Conservation (phyloP, 495 filamentous ascomycete species). For the Cudoniella acicularis region DNA sequence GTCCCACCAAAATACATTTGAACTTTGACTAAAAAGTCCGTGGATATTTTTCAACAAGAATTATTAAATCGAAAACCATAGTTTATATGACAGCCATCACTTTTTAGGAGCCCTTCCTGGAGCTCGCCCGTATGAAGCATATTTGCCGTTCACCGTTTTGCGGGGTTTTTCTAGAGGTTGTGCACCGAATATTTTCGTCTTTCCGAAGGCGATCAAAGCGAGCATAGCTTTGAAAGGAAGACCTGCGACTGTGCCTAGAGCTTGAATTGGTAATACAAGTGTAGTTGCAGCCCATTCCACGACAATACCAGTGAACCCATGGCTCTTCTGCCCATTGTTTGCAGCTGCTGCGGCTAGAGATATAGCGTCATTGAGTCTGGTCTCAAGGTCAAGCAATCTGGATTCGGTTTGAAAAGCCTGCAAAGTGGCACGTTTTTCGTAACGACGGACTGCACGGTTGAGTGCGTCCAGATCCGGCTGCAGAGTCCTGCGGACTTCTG, state of each 20-base stretch:
- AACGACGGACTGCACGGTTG: slow-evolving; percentile 85
- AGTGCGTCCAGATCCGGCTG: slow-evolving; percentile 86
- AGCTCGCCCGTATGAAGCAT: slow-evolving; percentile 5
- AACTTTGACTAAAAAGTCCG: background rate
- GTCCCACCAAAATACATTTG: background rate
- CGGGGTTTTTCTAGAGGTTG: slow-evolving; percentile 2
- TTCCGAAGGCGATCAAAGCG: slow-evolving; percentile 18
- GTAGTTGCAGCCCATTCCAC: slow-evolving; percentile 22
- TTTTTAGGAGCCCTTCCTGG: background rate
- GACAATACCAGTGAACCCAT: slow-evolving; percentile 16
- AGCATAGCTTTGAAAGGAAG: slow-evolving; percentile 20
- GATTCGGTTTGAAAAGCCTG: slow-evolving; percentile 70
- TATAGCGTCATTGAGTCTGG: slow-evolving; percentile 70
- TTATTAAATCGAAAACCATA: background rate
- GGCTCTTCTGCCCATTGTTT: slow-evolving; percentile 41
- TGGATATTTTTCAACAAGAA: background rate
- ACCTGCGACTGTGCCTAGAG: slow-evolving; percentile 10
- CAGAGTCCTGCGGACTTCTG: slow-evolving; percentile 59
- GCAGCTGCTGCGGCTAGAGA: slow-evolving; percentile 71
- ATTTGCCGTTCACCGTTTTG: slow-evolving; percentile 14
- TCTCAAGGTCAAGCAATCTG: slow-evolving; percentile 65
- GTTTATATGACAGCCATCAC: slow-evolving; percentile 8
- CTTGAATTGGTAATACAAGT: slow-evolving; percentile 23
- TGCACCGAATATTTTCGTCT: slow-evolving; percentile 1
- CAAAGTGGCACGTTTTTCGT: slow-evolving; percentile 81